Evolutionary conservation across 768 basidiomycete genomes (phyloP).

Genomic region (Scleroderma citrinum): DNA sequence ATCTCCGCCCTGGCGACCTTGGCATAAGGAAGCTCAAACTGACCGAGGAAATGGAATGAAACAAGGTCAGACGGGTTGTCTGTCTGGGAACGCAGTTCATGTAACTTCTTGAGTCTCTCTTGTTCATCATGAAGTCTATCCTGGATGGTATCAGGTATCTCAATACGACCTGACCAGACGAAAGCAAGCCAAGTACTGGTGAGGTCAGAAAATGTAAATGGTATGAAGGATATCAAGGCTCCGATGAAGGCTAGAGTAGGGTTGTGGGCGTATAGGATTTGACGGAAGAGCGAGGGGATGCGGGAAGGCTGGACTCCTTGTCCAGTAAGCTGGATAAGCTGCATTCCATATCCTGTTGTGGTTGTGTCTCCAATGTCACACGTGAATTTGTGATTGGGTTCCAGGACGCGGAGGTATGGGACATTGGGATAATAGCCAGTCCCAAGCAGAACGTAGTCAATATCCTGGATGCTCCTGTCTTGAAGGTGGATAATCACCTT

Average conservation of each 20-base stretch:
- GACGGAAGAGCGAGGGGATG: conserved; percentile 39
- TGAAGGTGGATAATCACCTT: conserved; percentile 32
- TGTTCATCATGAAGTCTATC: conserved; percentile 34
- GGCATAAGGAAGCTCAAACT: conserved; percentile 19
- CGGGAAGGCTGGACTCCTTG: conserved; percentile 28
- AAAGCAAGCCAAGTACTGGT: conserved; percentile 45
- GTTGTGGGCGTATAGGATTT: conserved; percentile 42
- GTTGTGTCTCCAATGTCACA: background rate
- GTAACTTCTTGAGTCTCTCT: conserved; percentile 26
- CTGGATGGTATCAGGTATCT: conserved; percentile 30
- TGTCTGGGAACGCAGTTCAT: conserved; percentile 12
- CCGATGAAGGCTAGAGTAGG: conserved; percentile 44
- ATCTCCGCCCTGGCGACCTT: conserved; percentile 12
- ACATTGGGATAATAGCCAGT: conserved; percentile 43
- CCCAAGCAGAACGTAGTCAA: conserved; percentile 41
- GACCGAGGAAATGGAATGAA: conserved; percentile 20
- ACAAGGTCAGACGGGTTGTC: conserved; percentile 22
- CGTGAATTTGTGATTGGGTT: background rate
- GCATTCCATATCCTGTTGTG: background rate
- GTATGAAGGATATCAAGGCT: conserved; percentile 37
- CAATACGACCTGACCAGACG: conserved; percentile 30
- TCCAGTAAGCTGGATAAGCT: conserved; percentile 25
- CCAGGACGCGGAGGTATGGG: conserved; percentile 33
- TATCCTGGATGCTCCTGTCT: conserved; percentile 32
- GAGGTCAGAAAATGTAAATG: conserved; percentile 44